These are phyloP conservation scores for Mortierella sp. DNA, from an alignment of 371 early-diverging fungal species.

Conservation along the genomic window DNA sequence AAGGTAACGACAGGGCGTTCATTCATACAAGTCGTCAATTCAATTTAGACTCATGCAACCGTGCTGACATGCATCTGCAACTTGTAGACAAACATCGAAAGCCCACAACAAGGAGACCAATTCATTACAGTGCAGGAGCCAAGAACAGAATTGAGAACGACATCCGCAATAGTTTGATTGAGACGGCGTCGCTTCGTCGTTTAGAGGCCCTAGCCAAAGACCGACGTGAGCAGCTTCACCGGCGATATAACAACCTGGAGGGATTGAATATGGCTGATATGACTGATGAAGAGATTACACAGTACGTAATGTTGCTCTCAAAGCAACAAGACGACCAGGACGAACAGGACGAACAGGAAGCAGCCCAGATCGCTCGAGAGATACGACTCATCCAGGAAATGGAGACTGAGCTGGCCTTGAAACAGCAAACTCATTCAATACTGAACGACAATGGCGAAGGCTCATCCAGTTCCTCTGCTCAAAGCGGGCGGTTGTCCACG, in stretches of 20 bases:
- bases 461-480: slow-evolving; percentile 8
- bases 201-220: slow-evolving; percentile 33
- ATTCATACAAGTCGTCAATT: not conserved
- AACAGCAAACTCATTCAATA: not conserved
- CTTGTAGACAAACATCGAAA: slow-evolving; percentile 25
- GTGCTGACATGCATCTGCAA: not conserved
- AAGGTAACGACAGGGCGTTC: slow-evolving; percentile 33
- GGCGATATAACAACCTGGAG: slow-evolving; percentile 43
- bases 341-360: slow-evolving; percentile 1
- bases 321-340: slow-evolving; percentile 32
- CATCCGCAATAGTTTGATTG: slow-evolving; percentile 41
- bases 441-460: slow-evolving; percentile 20
- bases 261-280: slow-evolving; percentile 48
- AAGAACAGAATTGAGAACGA: slow-evolving; percentile 45
- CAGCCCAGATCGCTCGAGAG: slow-evolving; percentile 17
- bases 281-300: slow-evolving; percentile 51
- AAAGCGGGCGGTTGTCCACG: not conserved
- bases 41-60: too few species aligned
- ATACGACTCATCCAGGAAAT: slow-evolving; percentile 30
- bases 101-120: slow-evolving; percentile 12
- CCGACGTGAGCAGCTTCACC: slow-evolving; percentile 39
- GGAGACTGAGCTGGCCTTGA: slow-evolving; percentile 13
- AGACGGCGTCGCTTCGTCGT: slow-evolving; percentile 31
- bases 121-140: slow-evolving; percentile 43
- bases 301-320: slow-evolving; percentile 53